Evolutionary conservation across 352 stramenopile species (phyloP), one percentile per base, ranked within the genome.

Genomic region (Globisporangium megalacanthum): DNA sequence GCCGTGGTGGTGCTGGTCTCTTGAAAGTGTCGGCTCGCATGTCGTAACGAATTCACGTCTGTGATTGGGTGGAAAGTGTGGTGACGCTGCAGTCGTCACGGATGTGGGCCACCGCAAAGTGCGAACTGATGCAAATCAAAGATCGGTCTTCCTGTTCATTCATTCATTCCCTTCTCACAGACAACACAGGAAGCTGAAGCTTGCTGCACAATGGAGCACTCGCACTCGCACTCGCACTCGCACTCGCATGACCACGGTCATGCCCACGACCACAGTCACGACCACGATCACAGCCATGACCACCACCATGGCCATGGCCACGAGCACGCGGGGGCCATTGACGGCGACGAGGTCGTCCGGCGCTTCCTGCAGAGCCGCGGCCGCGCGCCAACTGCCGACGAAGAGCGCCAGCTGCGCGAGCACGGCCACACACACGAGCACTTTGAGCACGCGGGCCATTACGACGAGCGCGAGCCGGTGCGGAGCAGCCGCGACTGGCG

Each of bases 371-470:
- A 73, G 55, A 78, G 65, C 50, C 72, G 74, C 29, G 83, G 81
- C 35, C 81, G 83, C 33, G 66, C 56, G 31, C 83, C 83, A 46
- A 94, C 83, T 31, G 59, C 70, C n/a, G 77, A 88, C 54, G 83
- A 94, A 59, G 79, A 91, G 65, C 61, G 64, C 56, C 81, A 94
- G 61, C 66, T 92, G 53, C 78, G 83, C 19, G 83, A 91, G 57
- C 87, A 96, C 49, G 83, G 82, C 45, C 88, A 96, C 79, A 91
- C 77, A 57, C 88, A 96, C 70, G 88, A 96, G 54, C 83, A 95
- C 65, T 75, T 92, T 49, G 85, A 95, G 52, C 78, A 90, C 62
- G 85, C 85, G 0, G 88, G 88, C 17, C 47, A 69, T 17, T 96
- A 84, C 60, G 69, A 73, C 33, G 68, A 85, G 56, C 85, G 88